Evolutionary conservation across 2,329 filamentous ascomycete species (phyloP).

Genomic region (Botryotinia convoluta): DNA sequence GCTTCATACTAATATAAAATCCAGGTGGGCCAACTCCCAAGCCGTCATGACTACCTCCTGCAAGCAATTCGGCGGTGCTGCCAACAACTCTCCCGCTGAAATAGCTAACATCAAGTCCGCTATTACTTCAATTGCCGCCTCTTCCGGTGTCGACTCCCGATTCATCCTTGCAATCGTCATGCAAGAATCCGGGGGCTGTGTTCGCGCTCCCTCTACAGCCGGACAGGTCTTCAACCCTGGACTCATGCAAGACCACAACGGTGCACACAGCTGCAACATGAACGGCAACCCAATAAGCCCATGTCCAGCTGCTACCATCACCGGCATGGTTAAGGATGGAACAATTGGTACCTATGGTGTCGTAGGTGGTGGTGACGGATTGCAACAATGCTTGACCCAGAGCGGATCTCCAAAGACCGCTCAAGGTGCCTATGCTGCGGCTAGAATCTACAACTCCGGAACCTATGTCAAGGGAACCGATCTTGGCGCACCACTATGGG

Average conservation of each 20-base stretch:
- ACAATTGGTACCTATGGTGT: slow-evolving; percentile 30
- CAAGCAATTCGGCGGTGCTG: not conserved
- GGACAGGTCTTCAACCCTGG: slow-evolving; percentile 26
- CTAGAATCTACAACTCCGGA: slow-evolving; percentile 45
- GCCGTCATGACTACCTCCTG: slow-evolving; percentile 8
- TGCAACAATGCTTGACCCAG: slow-evolving; percentile 12
- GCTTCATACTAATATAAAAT: not conserved
- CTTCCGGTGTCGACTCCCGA: slow-evolving; percentile 21
- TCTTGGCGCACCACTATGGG: slow-evolving; percentile 31
- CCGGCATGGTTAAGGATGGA: slow-evolving; percentile 35
- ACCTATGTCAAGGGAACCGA: slow-evolving; percentile 37
- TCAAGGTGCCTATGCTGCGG: slow-evolving; percentile 38
- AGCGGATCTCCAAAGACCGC: slow-evolving; percentile 29
- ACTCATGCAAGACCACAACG: slow-evolving; percentile 34
- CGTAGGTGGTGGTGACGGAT: not conserved
- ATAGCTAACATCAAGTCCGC: not conserved
- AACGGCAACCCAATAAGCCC: slow-evolving; percentile 15
- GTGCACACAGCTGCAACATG: slow-evolving; percentile 23
- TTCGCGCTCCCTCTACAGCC: slow-evolving; percentile 23
- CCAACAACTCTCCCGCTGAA: slow-evolving; percentile 13
- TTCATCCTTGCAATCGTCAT: slow-evolving; percentile 40
- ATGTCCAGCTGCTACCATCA: slow-evolving; percentile 13
- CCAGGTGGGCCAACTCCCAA: slow-evolving; percentile 16
- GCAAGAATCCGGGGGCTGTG: slow-evolving; percentile 38
- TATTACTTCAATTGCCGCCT: not conserved